Base-by-base conservation (phyloP, 768 basidiomycete species). In the Boletus huronensis region DNA sequence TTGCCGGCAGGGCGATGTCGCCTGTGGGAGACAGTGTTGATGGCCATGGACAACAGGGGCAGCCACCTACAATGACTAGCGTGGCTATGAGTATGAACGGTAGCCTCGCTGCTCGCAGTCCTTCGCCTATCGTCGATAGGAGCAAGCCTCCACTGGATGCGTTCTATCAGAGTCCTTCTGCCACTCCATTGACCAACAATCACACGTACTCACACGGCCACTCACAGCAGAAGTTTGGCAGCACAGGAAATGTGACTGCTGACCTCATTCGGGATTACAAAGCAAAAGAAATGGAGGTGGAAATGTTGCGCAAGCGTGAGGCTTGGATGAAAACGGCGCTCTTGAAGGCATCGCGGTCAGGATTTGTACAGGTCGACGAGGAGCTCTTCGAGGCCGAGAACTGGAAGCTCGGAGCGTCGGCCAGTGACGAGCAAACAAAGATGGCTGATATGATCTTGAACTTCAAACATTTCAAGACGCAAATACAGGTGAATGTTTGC, bases 401-500 rank as follows among this genome's bases (percentile, higher is more conserved):
- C 44, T 61, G 71, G 39, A 66, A 74, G 51, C 69, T 69, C 38
- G 67, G 67, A n/a, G 65, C 62, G 38, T 73, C 75, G 34, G 21
- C 50, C 29, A 52, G 66, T 50, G 73, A 74, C 25, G 80, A 80
- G 26, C 80, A 78, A 39, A 77, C 79, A 34, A 77, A 75, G 52
- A 75, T 86, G 53, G 77, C 82, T 2, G 90, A 93, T 59, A 79
- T 92, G 70, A 76, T 88, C 5, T 73, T 97, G 52, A 82, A 80
- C 65, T 82, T 98, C 64, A 98, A 96, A 75, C 86, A 92, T 65
- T 88, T 93, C 69, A 85, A 85, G 69, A 88, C 91, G 11, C 83
- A 84, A 58, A 79, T 95, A 48, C 90, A 94, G 84, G 94, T 93
- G 57, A 59, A 82, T 72, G 9, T 39, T 35, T 39, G n/a, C 26